phyloP scores from a whole-genome alignment of 2,329 filamentous ascomycete species.

The Neopestalotiopsis sp. region DNA sequence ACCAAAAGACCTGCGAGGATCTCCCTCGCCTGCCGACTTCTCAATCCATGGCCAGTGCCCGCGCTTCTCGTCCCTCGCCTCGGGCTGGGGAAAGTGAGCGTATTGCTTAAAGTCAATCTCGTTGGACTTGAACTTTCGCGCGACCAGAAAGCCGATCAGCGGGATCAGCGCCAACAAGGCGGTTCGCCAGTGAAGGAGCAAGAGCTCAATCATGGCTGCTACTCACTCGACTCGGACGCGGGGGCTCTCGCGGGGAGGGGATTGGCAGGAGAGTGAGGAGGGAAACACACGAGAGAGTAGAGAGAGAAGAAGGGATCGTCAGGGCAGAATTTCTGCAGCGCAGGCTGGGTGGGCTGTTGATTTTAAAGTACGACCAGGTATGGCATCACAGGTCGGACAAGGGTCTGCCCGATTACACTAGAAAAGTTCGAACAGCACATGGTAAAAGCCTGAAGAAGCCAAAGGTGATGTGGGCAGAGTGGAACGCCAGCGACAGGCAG shows the following conservation, averaged over 20 bases:
- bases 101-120: slow-evolving; percentile 10
- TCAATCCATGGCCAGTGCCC: slow-evolving; percentile 21
- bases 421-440: neutral
- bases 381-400: neutral
- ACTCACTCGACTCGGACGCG: neutral
- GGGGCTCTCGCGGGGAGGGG: neutral
- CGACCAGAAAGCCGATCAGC: neutral
- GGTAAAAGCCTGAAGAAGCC: neutral
- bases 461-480: neutral
- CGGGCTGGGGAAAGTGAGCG: slow-evolving; percentile 18
- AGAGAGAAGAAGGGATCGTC: neutral
- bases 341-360: neutral
- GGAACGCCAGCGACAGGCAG: neutral
- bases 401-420: neutral
- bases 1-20: slow-evolving; percentile 15
- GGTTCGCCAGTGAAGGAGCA: slow-evolving; percentile 9
- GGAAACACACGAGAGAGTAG: neutral
- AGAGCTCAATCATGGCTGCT: slow-evolving; percentile 5
- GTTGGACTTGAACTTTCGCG: slow-evolving; percentile 1
- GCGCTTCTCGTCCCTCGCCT: slow-evolving; percentile 7
- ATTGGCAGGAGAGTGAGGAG: neutral
- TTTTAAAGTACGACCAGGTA: neutral
- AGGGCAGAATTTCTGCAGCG: neutral
- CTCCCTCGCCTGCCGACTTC: slow-evolving; percentile 14
- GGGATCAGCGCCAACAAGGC: slow-evolving; percentile 8